Conservation (phyloP, 805 yeast genomes). For the Lipomyces anomalus region DNA sequence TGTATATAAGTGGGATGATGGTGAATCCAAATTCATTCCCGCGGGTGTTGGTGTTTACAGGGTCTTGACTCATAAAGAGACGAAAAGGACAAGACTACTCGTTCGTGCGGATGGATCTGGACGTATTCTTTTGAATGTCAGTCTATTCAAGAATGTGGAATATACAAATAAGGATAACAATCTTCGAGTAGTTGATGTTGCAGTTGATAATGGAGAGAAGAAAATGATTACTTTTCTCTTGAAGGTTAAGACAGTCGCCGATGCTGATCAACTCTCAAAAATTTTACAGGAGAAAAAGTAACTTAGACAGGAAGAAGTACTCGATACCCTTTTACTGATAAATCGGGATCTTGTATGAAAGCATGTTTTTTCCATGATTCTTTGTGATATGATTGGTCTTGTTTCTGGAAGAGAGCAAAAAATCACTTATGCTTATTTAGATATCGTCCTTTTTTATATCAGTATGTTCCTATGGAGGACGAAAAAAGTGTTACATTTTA, state of each 20-base stretch:
- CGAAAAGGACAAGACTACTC: conserved; percentile 61
- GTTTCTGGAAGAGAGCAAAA: no score
- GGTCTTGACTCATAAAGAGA: conserved; percentile 54
- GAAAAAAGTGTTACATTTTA: no score
- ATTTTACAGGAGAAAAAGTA: conserved; percentile 30
- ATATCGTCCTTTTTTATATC: no score
- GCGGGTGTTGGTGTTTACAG: conserved; percentile 82
- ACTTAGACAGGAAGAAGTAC: no score
- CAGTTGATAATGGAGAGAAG: conserved; percentile 35
- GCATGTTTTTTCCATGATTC: no score
- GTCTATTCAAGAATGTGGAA: conserved; percentile 34
- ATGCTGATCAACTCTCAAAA: conserved; percentile 50
- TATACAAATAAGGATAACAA: conserved; percentile 59
- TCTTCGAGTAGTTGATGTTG: conserved; percentile 60
- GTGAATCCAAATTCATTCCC: conserved; percentile 39
- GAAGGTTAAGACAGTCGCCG: conserved; percentile 70
- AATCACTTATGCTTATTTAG: no score
- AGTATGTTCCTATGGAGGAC: no score
- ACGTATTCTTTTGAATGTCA: conserved; percentile 64
- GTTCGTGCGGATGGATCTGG: conserved; percentile 87
- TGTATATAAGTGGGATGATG: conserved; percentile 46
- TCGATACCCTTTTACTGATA: no score
- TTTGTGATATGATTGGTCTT: no score
- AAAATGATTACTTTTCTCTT: conserved; percentile 61
- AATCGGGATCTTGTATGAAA: no score